A percentile compares a stretch with the other conserved stretches of the same genome.
Conservation (phyloP, 441 rosid species). For the Lepidium campestre region DNA sequence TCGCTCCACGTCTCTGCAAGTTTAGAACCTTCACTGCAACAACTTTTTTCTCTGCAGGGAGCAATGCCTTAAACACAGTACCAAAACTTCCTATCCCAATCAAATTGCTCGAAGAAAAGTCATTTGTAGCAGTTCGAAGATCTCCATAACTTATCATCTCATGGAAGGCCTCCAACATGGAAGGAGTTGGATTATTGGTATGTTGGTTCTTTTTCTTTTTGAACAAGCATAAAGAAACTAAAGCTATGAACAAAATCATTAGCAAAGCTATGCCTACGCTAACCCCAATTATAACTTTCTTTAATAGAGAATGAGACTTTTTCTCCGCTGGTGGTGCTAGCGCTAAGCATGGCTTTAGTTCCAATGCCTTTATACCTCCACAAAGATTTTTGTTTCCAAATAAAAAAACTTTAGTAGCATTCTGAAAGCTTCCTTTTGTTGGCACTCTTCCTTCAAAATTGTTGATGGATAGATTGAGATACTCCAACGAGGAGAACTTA, state of each 20-base stretch:
- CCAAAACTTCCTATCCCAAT: conserved; percentile 24
- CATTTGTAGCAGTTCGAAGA: conserved; percentile 22
- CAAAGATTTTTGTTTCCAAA: neutral
- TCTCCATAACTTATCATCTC: conserved; percentile 6
- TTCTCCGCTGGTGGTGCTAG: neutral
- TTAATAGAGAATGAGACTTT: neutral
- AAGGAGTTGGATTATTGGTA: neutral
- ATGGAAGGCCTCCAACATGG: neutral
- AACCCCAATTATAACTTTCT: neutral
- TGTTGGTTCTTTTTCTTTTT: neutral
- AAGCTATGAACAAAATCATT: neutral
- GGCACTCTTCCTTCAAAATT: too few species aligned
- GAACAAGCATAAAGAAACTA: neutral
- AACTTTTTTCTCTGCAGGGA: neutral
- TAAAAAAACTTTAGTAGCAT: neutral
- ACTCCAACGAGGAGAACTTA: too few species aligned
- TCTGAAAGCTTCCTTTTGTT: neutral
- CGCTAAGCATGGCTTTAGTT: neutral
- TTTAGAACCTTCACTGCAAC: conserved; percentile 22
- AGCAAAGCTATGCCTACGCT: neutral
- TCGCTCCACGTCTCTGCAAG: neutral
- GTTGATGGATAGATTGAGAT: too few species aligned
- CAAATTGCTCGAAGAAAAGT: conserved; percentile 17
- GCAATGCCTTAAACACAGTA: neutral
- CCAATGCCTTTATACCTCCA: neutral